Evolutionary conservation across 2,329 filamentous ascomycete genomes (phyloP), one percentile per base, ranked within the genome.

Genomic region (Fusarium sororula): DNA sequence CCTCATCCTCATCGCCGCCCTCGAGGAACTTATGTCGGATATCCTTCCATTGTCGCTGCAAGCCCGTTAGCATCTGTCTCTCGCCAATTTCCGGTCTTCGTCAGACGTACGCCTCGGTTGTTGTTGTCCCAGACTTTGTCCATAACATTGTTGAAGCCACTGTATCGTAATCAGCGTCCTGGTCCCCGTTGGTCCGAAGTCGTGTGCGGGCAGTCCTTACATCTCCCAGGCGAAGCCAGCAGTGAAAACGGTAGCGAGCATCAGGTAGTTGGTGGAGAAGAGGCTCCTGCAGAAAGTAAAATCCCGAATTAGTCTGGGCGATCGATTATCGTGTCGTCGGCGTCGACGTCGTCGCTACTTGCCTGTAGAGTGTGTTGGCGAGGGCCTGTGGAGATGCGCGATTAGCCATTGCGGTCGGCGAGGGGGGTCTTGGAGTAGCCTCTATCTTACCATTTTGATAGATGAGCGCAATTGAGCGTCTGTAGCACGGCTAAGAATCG

Each of bases 41-140:
- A 84, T 99, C 96, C 90, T 98, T 98, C 96, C 96, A 98, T 97
- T 98, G 96, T 81, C 96, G 94, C 96, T 98, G 75, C 37, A 28
- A 56, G 59, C 28, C 47, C 15, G 74, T 83, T 77, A 83, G 81
- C 74, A 75, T 56, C 57, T 55, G 44, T 28, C 51, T 41, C 37
- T 53, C 55, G 48, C 35, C 26, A 26, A 41, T 39, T 30, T 32
- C 3, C 26, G 24, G 20, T 44, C 41, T 24, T 20, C 11, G 13
- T 54, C 38, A 20, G 35, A 92, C 94, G 81, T 94, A 98, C 96
- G 80, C 96, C 96, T 81, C 89, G 90, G 91, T 99, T 99, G 83
- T 95, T 85, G 83, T 85, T 89, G 84, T 99, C 94, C 96, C 96
- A 99, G 83, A 98, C 81, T 83, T 88, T 92, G 86, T 97, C 93